Percentiles rank a stretch among this genome's conserved stretches.
Conservation (phyloP, 768 basidiomycete species). For the Kwoniella shandongensis region DNA sequence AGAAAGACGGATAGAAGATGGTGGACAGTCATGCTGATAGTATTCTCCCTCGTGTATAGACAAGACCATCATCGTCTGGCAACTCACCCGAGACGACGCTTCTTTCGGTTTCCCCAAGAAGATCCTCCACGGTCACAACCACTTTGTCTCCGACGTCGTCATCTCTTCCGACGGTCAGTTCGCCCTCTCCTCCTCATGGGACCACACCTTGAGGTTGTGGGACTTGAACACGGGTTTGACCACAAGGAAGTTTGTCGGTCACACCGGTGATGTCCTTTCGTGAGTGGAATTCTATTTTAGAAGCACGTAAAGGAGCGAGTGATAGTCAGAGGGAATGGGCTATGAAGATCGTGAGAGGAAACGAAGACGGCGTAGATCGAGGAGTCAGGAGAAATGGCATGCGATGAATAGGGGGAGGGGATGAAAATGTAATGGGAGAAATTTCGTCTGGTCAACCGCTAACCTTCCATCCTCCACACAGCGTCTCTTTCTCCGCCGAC, state of each 20-base stretch:
- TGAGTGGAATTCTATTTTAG: slow-evolving; percentile 29
- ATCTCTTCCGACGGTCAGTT: slow-evolving; percentile 99
- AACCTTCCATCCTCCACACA: slow-evolving; percentile 4
- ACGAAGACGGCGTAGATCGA: neutral
- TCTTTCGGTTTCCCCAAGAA: slow-evolving; percentile 92
- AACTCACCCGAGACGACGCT: slow-evolving; percentile 76
- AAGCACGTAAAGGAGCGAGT: no score
- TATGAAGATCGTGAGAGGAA: no score
- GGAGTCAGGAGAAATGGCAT: no score
- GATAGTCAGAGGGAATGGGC: no score
- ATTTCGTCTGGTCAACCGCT: no score
- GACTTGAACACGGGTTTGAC: slow-evolving; percentile 96
- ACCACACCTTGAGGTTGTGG: slow-evolving; percentile 99
- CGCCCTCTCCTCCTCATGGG: slow-evolving; percentile 98
- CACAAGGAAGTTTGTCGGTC: slow-evolving; percentile 95
- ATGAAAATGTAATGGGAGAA: no score
- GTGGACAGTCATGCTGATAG: neutral
- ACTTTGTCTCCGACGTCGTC: slow-evolving; percentile 97
- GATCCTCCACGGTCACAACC: slow-evolving; percentile 97
- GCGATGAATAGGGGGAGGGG: no score
- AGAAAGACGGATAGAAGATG: neutral
- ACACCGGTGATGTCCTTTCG: slow-evolving; percentile 95
- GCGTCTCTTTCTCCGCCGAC: slow-evolving; percentile 97
- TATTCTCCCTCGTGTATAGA: slow-evolving; percentile 59
- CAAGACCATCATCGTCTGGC: slow-evolving; percentile 99